Percentiles rank a stretch among this genome's conserved stretches.
Conservation (phyloP, 2,329 filamentous ascomycete species). For the Neonectria ditissima region DNA sequence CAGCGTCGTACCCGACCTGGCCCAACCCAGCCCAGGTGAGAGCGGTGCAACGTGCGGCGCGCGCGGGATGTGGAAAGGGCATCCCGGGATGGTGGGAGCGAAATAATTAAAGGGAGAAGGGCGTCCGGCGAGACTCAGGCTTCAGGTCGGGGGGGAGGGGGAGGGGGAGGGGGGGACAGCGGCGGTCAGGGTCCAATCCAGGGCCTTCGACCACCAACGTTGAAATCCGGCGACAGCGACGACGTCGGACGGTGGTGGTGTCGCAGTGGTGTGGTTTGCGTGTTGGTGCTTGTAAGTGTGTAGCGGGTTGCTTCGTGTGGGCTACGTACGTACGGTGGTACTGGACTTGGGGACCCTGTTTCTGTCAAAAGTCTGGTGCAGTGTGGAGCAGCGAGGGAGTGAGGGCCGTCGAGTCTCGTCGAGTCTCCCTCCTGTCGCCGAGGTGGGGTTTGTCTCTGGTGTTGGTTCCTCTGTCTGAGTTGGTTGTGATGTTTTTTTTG, state of each 20-base stretch:
- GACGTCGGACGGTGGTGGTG: constrained; percentile 44
- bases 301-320: too few species aligned
- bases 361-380: constrained; percentile 28
- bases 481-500: constrained; percentile 22
- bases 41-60: not conserved
- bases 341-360: constrained; percentile 18
- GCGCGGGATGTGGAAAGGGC: constrained; percentile 30
- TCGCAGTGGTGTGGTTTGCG: constrained; percentile 46
- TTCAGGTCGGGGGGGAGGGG: constrained; percentile 24
- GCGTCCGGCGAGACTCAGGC: constrained; percentile 33
- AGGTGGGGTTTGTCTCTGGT: constrained; percentile 22
- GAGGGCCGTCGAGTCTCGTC: constrained; percentile 16
- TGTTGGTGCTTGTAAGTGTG: constrained; percentile 21
- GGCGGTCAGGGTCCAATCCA: constrained; percentile 8
- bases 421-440: constrained; percentile 19
- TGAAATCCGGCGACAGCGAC: constrained; percentile 18
- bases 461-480: constrained; percentile 20
- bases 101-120: constrained; percentile 19
- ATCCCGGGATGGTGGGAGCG: constrained; percentile 22
- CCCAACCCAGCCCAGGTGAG: not conserved
- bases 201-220: not conserved
- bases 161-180: too few species aligned
- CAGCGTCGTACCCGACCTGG: not conserved
- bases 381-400: not conserved
- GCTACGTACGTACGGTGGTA: not conserved